Percentiles rank a stretch among this genome's conserved stretches.
phyloP scores from a whole-genome alignment of 805 yeast species.

The Zygoascus ofunaensis region DNA sequence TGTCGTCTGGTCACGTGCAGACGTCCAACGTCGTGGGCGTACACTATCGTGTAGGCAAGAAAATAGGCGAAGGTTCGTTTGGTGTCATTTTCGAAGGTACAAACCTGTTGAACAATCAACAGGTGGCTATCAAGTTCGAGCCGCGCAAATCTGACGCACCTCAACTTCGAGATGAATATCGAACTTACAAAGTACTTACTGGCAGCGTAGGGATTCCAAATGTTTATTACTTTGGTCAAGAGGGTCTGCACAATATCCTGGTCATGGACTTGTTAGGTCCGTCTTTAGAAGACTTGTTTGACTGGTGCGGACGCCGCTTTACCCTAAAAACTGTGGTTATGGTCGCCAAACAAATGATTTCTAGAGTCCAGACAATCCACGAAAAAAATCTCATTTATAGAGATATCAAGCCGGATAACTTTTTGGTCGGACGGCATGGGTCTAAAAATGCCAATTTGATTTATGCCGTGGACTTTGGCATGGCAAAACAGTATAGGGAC shows the following conservation, averaged over 20 bases:
- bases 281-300: slow-evolving; percentile 89
- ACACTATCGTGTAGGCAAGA: slow-evolving; percentile 93
- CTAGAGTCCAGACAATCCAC: slow-evolving; percentile 78
- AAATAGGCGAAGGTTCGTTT: slow-evolving; percentile 97
- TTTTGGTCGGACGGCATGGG: slow-evolving; percentile 83
- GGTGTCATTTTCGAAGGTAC: slow-evolving; percentile 96
- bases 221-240: slow-evolving; percentile 98
- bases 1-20: slow-evolving; percentile 25
- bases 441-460: slow-evolving; percentile 76
- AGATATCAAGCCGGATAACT: slow-evolving; percentile 97
- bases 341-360: slow-evolving; percentile 90
- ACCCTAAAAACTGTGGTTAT: slow-evolving; percentile 82
- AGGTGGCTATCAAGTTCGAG: slow-evolving; percentile 91
- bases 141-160: slow-evolving; percentile 97
- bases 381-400: slow-evolving; percentile 86
- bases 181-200: slow-evolving; percentile 81
- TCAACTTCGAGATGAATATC: slow-evolving; percentile 89
- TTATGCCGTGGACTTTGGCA: slow-evolving; percentile 92
- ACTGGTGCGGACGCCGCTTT: slow-evolving; percentile 95
- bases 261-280: slow-evolving; percentile 95
- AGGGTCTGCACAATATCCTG: slow-evolving; percentile 89
- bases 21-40: slow-evolving; percentile 73
- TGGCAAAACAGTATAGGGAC: slow-evolving; percentile 97
- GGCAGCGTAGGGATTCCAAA: slow-evolving; percentile 84
- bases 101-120: slow-evolving; percentile 81